A percentile compares a stretch with the other conserved stretches of the same genome.
Conservation (phyloP, 441 rosid species). For the Breynia disticha region DNA sequence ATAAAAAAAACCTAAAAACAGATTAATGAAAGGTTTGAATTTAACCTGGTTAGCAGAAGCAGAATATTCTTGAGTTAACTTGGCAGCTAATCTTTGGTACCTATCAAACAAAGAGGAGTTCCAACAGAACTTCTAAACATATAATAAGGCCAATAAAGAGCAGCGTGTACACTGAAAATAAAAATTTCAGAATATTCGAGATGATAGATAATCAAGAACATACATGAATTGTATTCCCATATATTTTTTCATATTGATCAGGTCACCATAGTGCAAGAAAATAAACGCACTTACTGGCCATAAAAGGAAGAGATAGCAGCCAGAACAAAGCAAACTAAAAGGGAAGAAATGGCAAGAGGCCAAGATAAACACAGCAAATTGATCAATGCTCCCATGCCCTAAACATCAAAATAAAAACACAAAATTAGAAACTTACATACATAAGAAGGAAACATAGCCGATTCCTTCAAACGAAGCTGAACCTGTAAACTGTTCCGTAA, state of each 20-base stretch:
- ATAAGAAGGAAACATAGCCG: background rate
- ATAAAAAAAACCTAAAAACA: slow-evolving; percentile 8
- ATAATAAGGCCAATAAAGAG: background rate
- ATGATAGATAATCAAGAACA: background rate
- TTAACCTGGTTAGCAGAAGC: slow-evolving; percentile 39
- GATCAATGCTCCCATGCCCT: slow-evolving; percentile 51
- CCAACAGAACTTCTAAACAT: background rate
- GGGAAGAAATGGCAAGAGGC: slow-evolving; percentile 42
- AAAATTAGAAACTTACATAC: slow-evolving; percentile 2
- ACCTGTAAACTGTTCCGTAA: slow-evolving; percentile 48
- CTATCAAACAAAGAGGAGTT: slow-evolving; percentile 21
- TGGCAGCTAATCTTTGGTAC: slow-evolving; percentile 46
- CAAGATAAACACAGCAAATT: slow-evolving; percentile 44
- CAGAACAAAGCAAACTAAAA: slow-evolving; percentile 30
- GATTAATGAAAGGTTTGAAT: slow-evolving; percentile 4
- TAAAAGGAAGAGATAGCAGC: slow-evolving; percentile 29
- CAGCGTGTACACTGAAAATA: background rate
- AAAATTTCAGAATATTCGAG: slow-evolving; percentile 1
- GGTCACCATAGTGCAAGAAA: slow-evolving; percentile 3
- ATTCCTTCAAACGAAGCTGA: slow-evolving; percentile 2
- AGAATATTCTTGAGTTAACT: slow-evolving; percentile 38
- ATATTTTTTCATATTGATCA: background rate
- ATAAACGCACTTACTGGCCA: slow-evolving; percentile 30
- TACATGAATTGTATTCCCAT: background rate
- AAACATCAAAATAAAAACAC: background rate